Evolutionary conservation across 2,329 filamentous ascomycete species (phyloP), one percentile per base, ranked within the genome.

Genomic region (Aureobasidium zeae): DNA sequence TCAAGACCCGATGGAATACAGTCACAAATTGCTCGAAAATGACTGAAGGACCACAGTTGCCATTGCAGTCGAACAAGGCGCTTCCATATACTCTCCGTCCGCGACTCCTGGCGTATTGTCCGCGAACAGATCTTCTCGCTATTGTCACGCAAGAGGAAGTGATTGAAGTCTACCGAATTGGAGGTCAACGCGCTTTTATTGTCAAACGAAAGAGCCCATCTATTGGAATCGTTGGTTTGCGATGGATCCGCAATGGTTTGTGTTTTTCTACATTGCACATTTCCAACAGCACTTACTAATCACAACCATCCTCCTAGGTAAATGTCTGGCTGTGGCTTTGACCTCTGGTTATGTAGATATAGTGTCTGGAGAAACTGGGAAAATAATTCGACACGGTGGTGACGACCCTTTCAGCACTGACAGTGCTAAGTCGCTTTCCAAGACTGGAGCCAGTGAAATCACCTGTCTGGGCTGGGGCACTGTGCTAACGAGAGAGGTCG

Each of bases 41-140:
- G 38, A 22, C 6, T 13, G 30, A 36, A 11, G 25, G 30, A 15
- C 12, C 17, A n/a, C 21, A 20, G 9, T 30, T 51, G 15, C 46
- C 47, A 6, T 5, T 52, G 4, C 52, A 59, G 10, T 74, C 74
- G 62, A 71, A 79, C 57, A 77, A 75, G 52, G 66, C 68, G 51
- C 70, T 81, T 48, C 68, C 73, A 38, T 64, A 71, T 33, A 69
- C 70, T 17, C 70, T 77, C 16, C 69, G 74, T 26, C 65, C 70
- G 25, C 67, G 70, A 34, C 73, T 82, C 38, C 70, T 89, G 24
- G 73, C 79, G 19, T 86, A 83, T 62, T 94, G 86, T 62, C 86
- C 88, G 12, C 82, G 80, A 7, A 84, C 94, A 68, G 86, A 95
- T 63, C 71, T 96, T 33, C 72, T 83, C n/a, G 80, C 81, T 4